These are phyloP conservation scores for Ganoderma sp. DNA, from an alignment of 1,284 basidiomycete species.

Conservation along the genomic window DNA sequence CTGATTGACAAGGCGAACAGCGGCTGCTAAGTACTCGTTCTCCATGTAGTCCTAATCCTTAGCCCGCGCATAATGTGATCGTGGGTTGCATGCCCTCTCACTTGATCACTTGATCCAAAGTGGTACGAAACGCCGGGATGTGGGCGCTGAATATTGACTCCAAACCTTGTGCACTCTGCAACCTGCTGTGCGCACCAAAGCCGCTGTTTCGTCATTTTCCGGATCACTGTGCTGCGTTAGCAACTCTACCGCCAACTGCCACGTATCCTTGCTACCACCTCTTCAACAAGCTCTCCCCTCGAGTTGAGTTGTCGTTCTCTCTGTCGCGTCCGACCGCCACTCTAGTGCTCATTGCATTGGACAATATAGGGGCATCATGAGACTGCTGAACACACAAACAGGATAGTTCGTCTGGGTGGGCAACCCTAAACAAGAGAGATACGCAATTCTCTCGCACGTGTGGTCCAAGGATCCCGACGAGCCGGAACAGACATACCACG, in stretches of 20 bases:
- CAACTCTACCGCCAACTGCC: too few species aligned
- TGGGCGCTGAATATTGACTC: too few species aligned
- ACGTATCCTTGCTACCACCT: too few species aligned
- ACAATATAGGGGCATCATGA: background rate
- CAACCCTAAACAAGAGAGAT: background rate
- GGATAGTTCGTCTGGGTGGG: background rate
- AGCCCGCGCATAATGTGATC: background rate
- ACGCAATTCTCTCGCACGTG: conserved; percentile 6
- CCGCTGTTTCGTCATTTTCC: too few species aligned
- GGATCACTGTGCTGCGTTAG: too few species aligned
- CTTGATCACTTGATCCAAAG: background rate
- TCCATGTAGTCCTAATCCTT: background rate
- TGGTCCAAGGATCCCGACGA: background rate
- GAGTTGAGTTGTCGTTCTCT: too few species aligned
- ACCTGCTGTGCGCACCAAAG: too few species aligned
- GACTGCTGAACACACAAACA: conserved; percentile 1
- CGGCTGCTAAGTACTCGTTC: background rate
- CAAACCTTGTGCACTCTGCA: too few species aligned
- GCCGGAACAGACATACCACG: conserved; percentile 7
- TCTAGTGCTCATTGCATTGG: too few species aligned
- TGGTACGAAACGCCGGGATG: too few species aligned
- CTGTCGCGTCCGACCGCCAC: too few species aligned
- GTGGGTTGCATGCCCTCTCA: background rate
- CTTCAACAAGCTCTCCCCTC: too few species aligned
- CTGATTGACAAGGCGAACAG: background rate